phyloP scores from a whole-genome alignment of 2,329 filamentous ascomycete genomes.

The Magnaporthiopsis poae region DNA sequence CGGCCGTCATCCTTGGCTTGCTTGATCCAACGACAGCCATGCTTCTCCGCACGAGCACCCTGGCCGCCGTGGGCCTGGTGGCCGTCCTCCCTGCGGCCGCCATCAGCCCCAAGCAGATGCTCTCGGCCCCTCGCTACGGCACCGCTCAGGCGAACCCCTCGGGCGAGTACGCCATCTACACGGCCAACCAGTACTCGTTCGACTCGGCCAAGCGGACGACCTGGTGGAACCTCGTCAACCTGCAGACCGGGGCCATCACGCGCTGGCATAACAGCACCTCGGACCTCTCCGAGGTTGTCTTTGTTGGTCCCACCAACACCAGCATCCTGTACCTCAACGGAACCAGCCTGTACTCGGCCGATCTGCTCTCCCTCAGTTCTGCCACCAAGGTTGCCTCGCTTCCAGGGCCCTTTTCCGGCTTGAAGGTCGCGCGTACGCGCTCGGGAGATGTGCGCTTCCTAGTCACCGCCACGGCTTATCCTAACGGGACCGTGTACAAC shows the following conservation, averaged over 20 bases:
- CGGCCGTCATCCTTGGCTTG: neutral
- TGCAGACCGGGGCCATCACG: constrained; percentile 41
- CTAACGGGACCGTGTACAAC: constrained; percentile 50
- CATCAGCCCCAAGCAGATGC: constrained; percentile 23
- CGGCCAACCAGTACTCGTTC: constrained; percentile 50
- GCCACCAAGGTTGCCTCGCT: constrained; percentile 26
- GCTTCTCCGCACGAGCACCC: neutral
- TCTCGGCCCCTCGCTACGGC: constrained; percentile 24
- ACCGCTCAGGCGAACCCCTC: constrained; percentile 23
- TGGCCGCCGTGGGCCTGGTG: neutral
- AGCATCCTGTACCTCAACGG: constrained; percentile 40
- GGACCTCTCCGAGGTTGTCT: constrained; percentile 45
- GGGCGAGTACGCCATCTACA: constrained; percentile 35
- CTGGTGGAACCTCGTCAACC: constrained; percentile 46
- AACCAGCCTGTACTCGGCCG: constrained; percentile 29
- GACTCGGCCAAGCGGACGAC: constrained; percentile 36
- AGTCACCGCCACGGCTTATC: constrained; percentile 41
- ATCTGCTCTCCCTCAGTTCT: constrained; percentile 19
- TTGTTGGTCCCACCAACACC: constrained; percentile 39
- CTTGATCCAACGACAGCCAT: constrained; percentile 1
- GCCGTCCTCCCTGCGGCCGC: constrained; percentile 10
- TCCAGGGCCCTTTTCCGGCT: constrained; percentile 28
- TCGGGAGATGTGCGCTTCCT: constrained; percentile 28
- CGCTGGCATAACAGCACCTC: constrained; percentile 38
- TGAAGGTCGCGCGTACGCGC: constrained; percentile 24